Percentiles rank a stretch among this genome's conserved stretches.
Evolutionary conservation across 2,329 filamentous ascomycete genomes (phyloP).

Genomic region (Phialophora tarda): DNA sequence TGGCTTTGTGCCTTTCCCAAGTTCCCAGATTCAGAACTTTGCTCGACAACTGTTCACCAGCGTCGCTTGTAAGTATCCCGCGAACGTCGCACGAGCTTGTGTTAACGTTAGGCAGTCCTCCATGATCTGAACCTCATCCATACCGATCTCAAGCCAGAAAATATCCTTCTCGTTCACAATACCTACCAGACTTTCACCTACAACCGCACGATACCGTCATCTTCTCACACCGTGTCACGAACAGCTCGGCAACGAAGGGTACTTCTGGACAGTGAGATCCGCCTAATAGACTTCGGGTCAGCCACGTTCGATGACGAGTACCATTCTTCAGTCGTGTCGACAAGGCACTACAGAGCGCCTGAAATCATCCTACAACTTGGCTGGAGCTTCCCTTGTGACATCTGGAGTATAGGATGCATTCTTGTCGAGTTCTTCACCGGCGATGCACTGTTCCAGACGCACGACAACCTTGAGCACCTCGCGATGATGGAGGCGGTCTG

Average conservation of each 20-base stretch:
- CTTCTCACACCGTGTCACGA: constrained; percentile 62
- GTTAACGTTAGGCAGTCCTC: constrained; percentile 66
- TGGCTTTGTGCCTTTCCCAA: constrained; percentile 93
- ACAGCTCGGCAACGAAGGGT: constrained; percentile 67
- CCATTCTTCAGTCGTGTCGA: constrained; percentile 70
- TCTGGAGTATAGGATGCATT: constrained; percentile 73
- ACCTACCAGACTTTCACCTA: constrained; percentile 72
- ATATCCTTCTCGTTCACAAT: constrained; percentile 69
- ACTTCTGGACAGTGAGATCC: constrained; percentile 68
- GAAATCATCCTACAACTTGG: constrained; percentile 71
- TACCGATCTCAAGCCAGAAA: constrained; percentile 69
- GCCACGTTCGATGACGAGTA: constrained; percentile 73
- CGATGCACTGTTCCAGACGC: constrained; percentile 71
- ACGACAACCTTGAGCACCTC: constrained; percentile 70
- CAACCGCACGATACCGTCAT: constrained; percentile 69
- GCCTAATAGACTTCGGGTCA: constrained; percentile 71
- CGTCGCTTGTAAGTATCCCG: constrained; percentile 78
- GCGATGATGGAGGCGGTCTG: constrained; percentile 73
- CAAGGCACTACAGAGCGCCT: constrained; percentile 68
- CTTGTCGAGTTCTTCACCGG: constrained; percentile 72
- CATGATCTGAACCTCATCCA: constrained; percentile 98
- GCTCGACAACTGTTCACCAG: constrained; percentile 96
- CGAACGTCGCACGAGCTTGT: constrained; percentile 26
- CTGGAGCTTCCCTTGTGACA: constrained; percentile 71
- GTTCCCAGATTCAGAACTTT: constrained; percentile 97